Evolutionary conservation across 257 asterid genomes (phyloP).

Genomic region (Leonotis leonurus): DNA sequence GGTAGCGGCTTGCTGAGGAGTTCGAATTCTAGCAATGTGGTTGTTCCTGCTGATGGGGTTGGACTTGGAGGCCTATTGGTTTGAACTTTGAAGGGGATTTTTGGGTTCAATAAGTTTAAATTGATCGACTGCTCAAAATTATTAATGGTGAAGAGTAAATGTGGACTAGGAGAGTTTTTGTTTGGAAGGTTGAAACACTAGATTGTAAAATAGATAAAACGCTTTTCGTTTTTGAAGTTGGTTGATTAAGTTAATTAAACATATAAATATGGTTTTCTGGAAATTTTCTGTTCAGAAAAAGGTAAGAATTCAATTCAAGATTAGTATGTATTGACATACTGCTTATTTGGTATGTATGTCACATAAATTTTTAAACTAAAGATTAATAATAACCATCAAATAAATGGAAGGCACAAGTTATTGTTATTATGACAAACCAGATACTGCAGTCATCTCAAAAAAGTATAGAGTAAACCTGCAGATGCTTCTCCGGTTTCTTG

Average conservation of each 20-base stretch:
- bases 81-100: slow-evolving; percentile 14
- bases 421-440: neutral
- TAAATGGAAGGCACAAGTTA: neutral
- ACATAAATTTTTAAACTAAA: no score
- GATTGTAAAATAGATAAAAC: no score
- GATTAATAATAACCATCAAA: no score
- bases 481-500: slow-evolving; percentile 47
- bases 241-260: neutral
- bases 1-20: slow-evolving; percentile 38
- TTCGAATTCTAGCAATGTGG: slow-evolving; percentile 51
- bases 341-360: no score
- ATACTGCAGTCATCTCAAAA: neutral
- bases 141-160: no score
- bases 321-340: no score
- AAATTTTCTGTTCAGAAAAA: no score
- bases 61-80: slow-evolving; percentile 25
- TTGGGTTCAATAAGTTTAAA: neutral
- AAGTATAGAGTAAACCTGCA: slow-evolving; percentile 31
- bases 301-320: no score
- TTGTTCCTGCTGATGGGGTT: slow-evolving; percentile 70
- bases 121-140: no score
- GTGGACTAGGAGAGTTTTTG: no score
- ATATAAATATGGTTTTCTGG: no score
- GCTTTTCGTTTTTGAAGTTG: neutral
- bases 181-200: no score